phyloP scores from a whole-genome alignment of 805 yeast species.

The Wickerhamiella qilinensis region DNA sequence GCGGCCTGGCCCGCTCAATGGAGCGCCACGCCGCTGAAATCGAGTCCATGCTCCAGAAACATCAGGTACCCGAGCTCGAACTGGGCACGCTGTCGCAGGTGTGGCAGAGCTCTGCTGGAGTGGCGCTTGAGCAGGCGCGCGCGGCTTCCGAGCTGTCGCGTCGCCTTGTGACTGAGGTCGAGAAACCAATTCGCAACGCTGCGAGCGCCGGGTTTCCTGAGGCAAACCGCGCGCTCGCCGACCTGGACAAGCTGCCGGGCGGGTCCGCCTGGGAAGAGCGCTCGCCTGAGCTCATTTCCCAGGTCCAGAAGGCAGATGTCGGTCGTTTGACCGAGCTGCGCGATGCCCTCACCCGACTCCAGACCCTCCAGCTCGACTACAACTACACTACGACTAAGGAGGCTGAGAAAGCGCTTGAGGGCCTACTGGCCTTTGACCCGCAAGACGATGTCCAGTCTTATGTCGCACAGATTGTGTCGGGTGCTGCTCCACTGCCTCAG shows the following conservation, averaged over 20 bases:
- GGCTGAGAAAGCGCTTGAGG: conserved; percentile 51
- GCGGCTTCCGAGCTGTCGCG: conserved; percentile 21
- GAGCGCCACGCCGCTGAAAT: conserved; percentile 33
- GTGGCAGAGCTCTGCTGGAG: conserved; percentile 14
- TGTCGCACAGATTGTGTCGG: conserved; percentile 24
- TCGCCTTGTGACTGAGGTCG: conserved; percentile 24
- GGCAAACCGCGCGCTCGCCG: conserved; percentile 3
- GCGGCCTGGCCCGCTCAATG: conserved; percentile 34
- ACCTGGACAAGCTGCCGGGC: conserved; percentile 20
- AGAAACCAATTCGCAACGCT: conserved; percentile 26
- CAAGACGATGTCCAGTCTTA: conserved; percentile 42
- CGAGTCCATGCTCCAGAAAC: conserved; percentile 16
- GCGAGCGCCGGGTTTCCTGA: conserved; percentile 23
- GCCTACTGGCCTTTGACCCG: conserved; percentile 48
- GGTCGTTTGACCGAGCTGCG: conserved; percentile 46
- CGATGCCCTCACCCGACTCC: conserved; percentile 47
- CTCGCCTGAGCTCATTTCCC: conserved; percentile 22
- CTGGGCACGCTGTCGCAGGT: conserved; percentile 19
- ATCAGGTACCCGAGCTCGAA: conserved; percentile 9
- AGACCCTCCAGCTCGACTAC: conserved; percentile 42
- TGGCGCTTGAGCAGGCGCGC: conserved; percentile 19
- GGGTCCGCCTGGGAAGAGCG: conserved; percentile 17
- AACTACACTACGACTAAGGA: conserved; percentile 29
- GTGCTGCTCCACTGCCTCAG: conserved; percentile 10
- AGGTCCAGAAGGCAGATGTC: conserved; percentile 30